These are phyloP conservation scores for Linum usitatissimum DNA, from an alignment of 345 rosid genomes.

Conservation along the genomic window DNA sequence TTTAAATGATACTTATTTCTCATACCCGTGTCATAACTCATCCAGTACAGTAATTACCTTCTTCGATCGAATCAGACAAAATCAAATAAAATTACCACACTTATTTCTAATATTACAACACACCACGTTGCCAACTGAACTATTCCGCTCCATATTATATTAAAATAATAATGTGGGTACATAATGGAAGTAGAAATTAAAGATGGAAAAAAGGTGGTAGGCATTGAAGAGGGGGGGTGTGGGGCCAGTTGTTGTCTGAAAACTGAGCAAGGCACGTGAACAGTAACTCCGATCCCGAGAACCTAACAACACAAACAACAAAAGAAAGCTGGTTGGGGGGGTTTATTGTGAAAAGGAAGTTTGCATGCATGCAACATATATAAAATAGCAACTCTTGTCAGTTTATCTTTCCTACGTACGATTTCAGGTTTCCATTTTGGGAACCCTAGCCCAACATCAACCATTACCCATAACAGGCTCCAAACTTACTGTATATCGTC, in stretches of 20 bases:
- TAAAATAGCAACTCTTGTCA: background rate
- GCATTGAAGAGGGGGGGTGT: background rate
- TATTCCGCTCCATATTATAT: too few species aligned
- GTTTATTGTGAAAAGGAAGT: background rate
- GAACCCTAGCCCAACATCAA: background rate
- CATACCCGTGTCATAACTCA: too few species aligned
- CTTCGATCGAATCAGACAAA: too few species aligned
- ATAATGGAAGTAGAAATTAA: too few species aligned
- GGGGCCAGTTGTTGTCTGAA: background rate
- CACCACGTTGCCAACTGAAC: too few species aligned
- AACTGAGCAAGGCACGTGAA: background rate
- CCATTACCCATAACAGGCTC: background rate
- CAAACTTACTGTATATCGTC: background rate
- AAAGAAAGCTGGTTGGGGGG: background rate
- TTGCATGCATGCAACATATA: background rate
- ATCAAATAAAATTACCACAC: too few species aligned
- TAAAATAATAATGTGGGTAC: too few species aligned
- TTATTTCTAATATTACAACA: too few species aligned
- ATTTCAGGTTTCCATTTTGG: background rate
- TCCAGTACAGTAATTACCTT: too few species aligned
- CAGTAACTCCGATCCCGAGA: background rate
- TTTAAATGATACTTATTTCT: too few species aligned
- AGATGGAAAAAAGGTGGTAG: background rate
- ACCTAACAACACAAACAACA: background rate
- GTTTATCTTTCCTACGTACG: background rate